Base-by-base conservation (phyloP, 2,329 filamentous ascomycete genomes). In the Xylaria sp. region DNA sequence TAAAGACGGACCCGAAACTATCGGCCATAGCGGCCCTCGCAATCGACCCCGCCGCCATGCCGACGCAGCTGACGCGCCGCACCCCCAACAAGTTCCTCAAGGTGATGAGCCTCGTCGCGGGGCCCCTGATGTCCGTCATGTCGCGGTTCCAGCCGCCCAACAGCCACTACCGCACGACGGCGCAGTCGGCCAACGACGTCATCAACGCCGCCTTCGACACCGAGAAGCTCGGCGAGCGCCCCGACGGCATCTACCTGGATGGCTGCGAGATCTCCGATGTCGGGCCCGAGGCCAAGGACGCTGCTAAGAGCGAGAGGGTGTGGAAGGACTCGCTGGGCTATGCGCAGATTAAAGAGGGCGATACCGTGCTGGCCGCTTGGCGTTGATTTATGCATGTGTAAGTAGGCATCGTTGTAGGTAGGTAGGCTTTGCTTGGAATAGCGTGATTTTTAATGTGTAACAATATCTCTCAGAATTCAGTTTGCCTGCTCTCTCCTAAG, bases 31-130 rank as follows among this genome's bases (percentile, higher is more conserved):
- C 70, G 13, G 65, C 78, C 36, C 64, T 80, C 3, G 73, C 72
- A n/a, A 66, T 80, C 10, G 78, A 80, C 66, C 78, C 79, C 0
- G 79, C 78, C 38, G 71, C 68, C 1, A 78, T 79, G 71, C 50
- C 68, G 3, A 78, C 73, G 1, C 62, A 65, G 5, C 66, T 79
- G 5, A 49, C 73, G 62, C 50, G 69, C 47, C 50, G 65, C 61
- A 39, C 66, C 11, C 2, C 17, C 0, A 63, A 27, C 11, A 61
- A 9, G 27, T 0, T 62, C 15, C 1, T 69, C 5, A 22, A 45
- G 13, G 15, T 20, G 2, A 39, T 57, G 5, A 13, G 70, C 9
- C 27, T 38, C 17, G 11, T 77, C 22, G 47, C 75, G n/a, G 49
- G 62, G 2, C 67, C 69, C 5, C 7, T 74, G 13, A 62, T 72